These are phyloP conservation scores for Guadua angustifolia DNA, from an alignment of 176 grass and related monocot species.

Conservation along the genomic window DNA sequence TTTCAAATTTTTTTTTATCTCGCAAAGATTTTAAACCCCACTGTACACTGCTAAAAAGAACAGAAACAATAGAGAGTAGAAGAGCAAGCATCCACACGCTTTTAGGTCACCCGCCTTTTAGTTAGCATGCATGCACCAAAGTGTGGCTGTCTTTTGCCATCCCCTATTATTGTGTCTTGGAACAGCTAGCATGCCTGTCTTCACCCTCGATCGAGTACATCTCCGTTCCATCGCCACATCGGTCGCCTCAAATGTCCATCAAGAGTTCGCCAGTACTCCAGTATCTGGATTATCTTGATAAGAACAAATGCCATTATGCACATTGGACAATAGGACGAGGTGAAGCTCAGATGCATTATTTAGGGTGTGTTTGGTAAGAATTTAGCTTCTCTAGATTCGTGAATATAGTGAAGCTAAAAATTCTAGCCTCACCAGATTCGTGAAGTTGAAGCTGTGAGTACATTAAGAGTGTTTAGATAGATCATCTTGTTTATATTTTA, in stretches of 20 bases:
- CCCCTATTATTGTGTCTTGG: constrained; percentile 8
- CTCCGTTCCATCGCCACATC: neutral
- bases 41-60: neutral
- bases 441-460: too few relatives aligned
- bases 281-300: neutral
- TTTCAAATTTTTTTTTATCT: too few relatives aligned
- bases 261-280: neutral
- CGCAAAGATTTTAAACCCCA: too few relatives aligned
- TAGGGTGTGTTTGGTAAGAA: too few relatives aligned
- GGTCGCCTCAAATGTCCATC: neutral
- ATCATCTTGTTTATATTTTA: too few relatives aligned
- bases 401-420: too few relatives aligned
- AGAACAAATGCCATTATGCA: neutral
- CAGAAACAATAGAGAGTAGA: neutral
- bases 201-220: neutral
- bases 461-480: too few relatives aligned
- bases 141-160: neutral
- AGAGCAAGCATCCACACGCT: neutral
- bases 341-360: neutral
- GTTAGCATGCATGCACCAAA: neutral
- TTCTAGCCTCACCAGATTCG: too few relatives aligned
- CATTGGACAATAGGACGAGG: neutral
- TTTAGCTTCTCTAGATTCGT: too few relatives aligned
- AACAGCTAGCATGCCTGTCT: neutral
- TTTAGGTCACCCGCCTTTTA: neutral